phyloP scores from a whole-genome alignment of 805 yeast species.

The Candida taoyuanica region DNA sequence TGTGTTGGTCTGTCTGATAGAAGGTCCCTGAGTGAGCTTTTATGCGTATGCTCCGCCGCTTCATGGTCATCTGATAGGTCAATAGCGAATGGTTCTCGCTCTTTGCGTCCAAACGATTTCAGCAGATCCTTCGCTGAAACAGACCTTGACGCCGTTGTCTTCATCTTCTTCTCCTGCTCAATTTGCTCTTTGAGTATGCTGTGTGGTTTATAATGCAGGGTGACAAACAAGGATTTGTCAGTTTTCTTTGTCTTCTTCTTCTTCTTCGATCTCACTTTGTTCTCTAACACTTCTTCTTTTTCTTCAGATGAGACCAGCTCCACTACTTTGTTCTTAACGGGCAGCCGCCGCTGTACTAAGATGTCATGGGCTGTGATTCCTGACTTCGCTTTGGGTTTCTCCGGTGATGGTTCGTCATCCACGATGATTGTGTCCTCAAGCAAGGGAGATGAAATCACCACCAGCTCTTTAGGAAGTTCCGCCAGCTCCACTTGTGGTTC shows the following conservation, averaged over 20 bases:
- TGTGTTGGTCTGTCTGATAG: conserved; percentile 5
- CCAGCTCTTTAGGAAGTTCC: too few species aligned
- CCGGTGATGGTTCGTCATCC: neutral
- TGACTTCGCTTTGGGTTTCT: neutral
- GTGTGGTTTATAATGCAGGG: conserved; percentile 20
- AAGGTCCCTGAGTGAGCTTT: conserved; percentile 11
- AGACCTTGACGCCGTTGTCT: conserved; percentile 8
- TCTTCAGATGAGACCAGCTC: neutral
- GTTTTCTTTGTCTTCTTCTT: neutral
- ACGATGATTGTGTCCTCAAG: neutral
- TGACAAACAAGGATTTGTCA: conserved; percentile 8
- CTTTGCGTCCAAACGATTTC: conserved; percentile 8
- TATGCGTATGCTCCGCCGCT: conserved; percentile 1
- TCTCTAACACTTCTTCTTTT: too few species aligned
- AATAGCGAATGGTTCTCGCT: conserved; percentile 1
- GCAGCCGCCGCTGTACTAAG: neutral
- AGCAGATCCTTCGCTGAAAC: conserved; percentile 21
- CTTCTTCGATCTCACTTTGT: conserved; percentile 1
- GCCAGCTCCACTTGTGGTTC: too few species aligned
- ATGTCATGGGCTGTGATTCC: neutral
- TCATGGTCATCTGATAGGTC: conserved; percentile 1
- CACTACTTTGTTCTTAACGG: neutral
- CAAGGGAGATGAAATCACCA: neutral
- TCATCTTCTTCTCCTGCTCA: conserved; percentile 25
- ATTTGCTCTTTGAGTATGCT: conserved; percentile 17